Percentiles rank a stretch among this genome's conserved stretches.
phyloP scores from a whole-genome alignment of 108 stramenopile species.

The Skeletonema marinoi region DNA sequence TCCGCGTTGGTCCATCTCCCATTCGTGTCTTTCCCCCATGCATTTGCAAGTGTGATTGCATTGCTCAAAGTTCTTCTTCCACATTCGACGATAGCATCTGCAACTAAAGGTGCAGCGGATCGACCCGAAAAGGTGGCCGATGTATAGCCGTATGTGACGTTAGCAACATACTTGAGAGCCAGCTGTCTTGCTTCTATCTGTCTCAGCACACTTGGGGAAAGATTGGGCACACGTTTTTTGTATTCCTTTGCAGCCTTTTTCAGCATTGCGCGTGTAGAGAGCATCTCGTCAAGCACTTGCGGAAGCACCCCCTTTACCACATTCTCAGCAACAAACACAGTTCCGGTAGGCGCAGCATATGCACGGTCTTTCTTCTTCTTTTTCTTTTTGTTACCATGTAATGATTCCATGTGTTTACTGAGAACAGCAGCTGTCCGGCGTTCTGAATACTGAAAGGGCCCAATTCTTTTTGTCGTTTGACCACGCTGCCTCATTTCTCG shows the following conservation, averaged over 20 bases:
- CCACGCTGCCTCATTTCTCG: conserved; percentile 61
- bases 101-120: conserved; percentile 94
- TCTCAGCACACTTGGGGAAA: conserved; percentile 72
- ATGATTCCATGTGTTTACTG: conserved; percentile 75
- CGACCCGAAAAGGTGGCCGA: conserved; percentile 95
- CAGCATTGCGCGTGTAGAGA: conserved; percentile 95
- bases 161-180: conserved; percentile 97
- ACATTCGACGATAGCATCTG: conserved; percentile 97
- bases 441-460: conserved; percentile 78
- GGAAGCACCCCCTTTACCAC: conserved; percentile 95
- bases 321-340: conserved; percentile 83
- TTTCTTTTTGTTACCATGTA: conserved; percentile 9
- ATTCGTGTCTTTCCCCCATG: conserved; percentile 65
- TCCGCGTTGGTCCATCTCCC: conserved; percentile 78
- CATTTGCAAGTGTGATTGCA: conserved; percentile 86
- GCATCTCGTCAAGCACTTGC: conserved; percentile 94
- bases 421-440: conserved; percentile 71
- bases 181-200: conserved; percentile 97
- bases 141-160: conserved; percentile 98
- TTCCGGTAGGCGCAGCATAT: conserved; percentile 90
- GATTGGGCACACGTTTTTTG: conserved; percentile 63
- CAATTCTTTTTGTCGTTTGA: conserved; percentile 30
- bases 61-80: conserved; percentile 85
- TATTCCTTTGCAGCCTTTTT: conserved; percentile 93
- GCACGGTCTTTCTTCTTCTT: conserved; percentile 52